Conservation (phyloP, 164 flowering plant species). For the Magnolia changhungtana region DNA sequence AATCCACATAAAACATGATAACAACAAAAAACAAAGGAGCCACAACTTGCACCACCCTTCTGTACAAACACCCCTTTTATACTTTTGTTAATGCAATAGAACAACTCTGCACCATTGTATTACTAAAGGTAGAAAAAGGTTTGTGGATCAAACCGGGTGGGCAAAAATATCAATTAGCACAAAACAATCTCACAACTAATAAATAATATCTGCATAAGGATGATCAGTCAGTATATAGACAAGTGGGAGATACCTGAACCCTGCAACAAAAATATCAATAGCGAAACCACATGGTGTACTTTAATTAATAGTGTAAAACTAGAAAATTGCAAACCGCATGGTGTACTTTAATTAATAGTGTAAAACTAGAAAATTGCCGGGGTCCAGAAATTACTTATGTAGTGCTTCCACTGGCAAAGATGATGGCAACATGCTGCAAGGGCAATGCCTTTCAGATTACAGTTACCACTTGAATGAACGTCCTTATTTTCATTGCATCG, state of each 20-base stretch:
- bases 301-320: background rate
- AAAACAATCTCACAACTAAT: too few relatives aligned
- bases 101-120: background rate
- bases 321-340: background rate
- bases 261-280: background rate
- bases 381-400: slow-evolving; percentile 53
- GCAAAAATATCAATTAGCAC: too few relatives aligned
- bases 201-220: background rate
- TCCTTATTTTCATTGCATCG: slow-evolving; percentile 16
- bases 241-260: too few relatives aligned
- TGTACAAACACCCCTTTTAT: too few relatives aligned
- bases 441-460: slow-evolving; percentile 59
- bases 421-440: slow-evolving; percentile 97
- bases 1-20: background rate
- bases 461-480: slow-evolving; percentile 13
- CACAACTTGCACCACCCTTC: background rate
- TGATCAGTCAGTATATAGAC: background rate
- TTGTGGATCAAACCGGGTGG: background rate
- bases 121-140: background rate
- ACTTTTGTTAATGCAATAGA: background rate
- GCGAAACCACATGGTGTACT: background rate
- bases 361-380: background rate
- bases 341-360: background rate
- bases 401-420: slow-evolving; percentile 93
- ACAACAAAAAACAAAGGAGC: background rate